Evolutionary conservation across 495 filamentous ascomycete genomes (phyloP).

Genomic region (Neurospora discreta): DNA sequence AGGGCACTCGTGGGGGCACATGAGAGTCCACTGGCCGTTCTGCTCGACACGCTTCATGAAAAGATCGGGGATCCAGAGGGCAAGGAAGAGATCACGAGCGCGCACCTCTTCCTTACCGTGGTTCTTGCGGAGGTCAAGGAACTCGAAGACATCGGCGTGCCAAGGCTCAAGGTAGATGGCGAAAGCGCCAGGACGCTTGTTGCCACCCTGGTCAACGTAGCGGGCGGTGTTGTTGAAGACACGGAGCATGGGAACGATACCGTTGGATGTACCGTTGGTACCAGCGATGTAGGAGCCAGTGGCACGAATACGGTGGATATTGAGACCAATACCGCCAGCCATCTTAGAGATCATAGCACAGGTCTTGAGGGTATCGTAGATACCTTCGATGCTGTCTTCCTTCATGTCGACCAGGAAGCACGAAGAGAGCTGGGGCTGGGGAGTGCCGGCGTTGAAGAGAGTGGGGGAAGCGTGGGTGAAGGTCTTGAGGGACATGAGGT

Average conservation of each 20-base stretch:
- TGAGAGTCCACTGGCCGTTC: conserved; percentile 91
- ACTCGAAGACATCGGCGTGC: conserved; percentile 96
- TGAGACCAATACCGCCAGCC: conserved; percentile 92
- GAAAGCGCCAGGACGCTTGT: conserved; percentile 97
- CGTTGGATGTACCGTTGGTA: conserved; percentile 95
- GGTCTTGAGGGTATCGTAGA: conserved; percentile 97
- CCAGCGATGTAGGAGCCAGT: conserved; percentile 96
- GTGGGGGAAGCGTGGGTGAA: conserved; percentile 98
- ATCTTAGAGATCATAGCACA: conserved; percentile 99
- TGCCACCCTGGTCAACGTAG: conserved; percentile 97
- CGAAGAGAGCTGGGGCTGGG: conserved; percentile 82
- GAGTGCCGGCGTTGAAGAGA: conserved; percentile 95
- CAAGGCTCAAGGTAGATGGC: conserved; percentile 99
- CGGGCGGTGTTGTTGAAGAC: conserved; percentile 98
- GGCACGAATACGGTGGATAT: conserved; percentile 89
- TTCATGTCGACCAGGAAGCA: conserved; percentile 99
- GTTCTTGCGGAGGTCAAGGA: conserved; percentile 96
- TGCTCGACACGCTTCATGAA: conserved; percentile 99
- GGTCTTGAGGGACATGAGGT: conserved; percentile 93
- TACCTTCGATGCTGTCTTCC: conserved; percentile 97
- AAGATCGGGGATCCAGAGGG: conserved; percentile 95
- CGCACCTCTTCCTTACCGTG: conserved; percentile 97
- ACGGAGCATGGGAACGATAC: conserved; percentile 92
- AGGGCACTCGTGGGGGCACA: conserved; percentile 93
- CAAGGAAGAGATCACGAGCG: conserved; percentile 94